These are phyloP conservation scores for Zygotorulaspora sp. DNA, from an alignment of 805 yeast genomes.

Conservation along the genomic window DNA sequence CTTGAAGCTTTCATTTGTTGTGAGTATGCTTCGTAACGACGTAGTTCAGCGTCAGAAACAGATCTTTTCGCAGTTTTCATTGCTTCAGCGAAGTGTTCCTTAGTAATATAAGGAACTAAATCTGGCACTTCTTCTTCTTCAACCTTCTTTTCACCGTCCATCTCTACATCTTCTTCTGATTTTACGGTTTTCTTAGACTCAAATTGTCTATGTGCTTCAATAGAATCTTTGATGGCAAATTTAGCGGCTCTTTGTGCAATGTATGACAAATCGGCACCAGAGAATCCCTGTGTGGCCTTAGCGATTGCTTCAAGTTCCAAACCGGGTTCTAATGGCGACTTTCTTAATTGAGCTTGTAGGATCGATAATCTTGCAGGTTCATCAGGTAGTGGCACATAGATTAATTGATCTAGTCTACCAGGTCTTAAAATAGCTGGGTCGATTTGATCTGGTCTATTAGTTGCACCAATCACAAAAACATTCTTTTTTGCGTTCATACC, in stretches of 20 bases:
- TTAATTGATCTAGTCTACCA: slow-evolving; percentile 97
- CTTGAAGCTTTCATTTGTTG: slow-evolving; percentile 94
- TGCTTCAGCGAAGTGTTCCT: slow-evolving; percentile 95
- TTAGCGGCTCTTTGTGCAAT: slow-evolving; percentile 98
- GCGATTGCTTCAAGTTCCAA: slow-evolving; percentile 85
- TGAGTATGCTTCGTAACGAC: slow-evolving; percentile 98
- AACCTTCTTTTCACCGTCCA: slow-evolving; percentile 29
- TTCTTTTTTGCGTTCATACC: slow-evolving; percentile 99
- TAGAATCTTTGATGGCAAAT: slow-evolving; percentile 96
- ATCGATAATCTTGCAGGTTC: slow-evolving; percentile 91
- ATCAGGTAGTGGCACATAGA: slow-evolving; percentile 97
- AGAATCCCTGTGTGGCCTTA: slow-evolving; percentile 91
- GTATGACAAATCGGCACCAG: slow-evolving; percentile 97
- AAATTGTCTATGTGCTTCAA: slow-evolving; percentile 66
- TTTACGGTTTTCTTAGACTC: slow-evolving; percentile 44
- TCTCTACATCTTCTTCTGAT: slow-evolving; percentile 47
- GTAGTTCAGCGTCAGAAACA: slow-evolving; percentile 93
- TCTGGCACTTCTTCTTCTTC: slow-evolving; percentile 47
- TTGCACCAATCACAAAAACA: slow-evolving; percentile 98
- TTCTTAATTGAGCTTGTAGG: slow-evolving; percentile 92
- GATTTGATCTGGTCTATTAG: slow-evolving; percentile 98
- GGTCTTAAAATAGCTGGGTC: slow-evolving; percentile 99
- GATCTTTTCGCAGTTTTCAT: slow-evolving; percentile 99
- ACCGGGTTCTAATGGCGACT: slow-evolving; percentile 98
- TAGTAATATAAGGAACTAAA: slow-evolving; percentile 92